Evolutionary conservation across 2,329 filamentous ascomycete species (phyloP), one percentile per base, ranked within the genome.

Genomic region (Thielaviopsis euricoi): DNA sequence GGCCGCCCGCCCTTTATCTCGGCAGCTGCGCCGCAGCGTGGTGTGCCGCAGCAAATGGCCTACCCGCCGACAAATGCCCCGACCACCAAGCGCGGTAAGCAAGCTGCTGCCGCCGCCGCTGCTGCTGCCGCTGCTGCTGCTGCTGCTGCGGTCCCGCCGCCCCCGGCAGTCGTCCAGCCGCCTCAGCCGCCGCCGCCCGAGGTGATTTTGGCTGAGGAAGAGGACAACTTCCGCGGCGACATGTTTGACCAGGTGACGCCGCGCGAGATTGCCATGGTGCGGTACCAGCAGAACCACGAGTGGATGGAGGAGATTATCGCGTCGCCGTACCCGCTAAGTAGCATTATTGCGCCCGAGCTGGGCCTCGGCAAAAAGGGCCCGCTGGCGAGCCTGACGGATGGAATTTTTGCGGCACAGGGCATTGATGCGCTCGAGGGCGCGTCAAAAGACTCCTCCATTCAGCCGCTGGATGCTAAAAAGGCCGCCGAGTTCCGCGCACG

Each of bases 291-390:
- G 67, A 94, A 98, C 65, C 91, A 98, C 66, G 89, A 95, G 69
- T 97, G 91, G 93, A 95, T 98, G 88, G 93, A 97, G 67, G 91
- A 98, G 71, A 84, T 98, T 26, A 80, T 97, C 57, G 88, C 87
- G 0, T 97, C 91, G 1, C 89, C 90, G 0, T 96, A 95, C 67
- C 78, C 86, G 23, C 86, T 91, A 61, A 80, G 79, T 54, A 88
- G 94, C 67, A 95, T 98, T 59, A 81, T 85, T 9, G 89, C 91
- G 0, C 82, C 89, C 2, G 90, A 95, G 67, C 79, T 97, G 37
- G 89, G 89, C 0, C 74, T 97, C 10, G 93, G 93, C 3, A 78
- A 86, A 55, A 87, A 84, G 69, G 93, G 93, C 43, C 86, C 90
- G 69, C 76, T 98, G 21, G 83, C 87, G 23, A 77, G 80, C 0